Evolutionary conservation across 2,329 filamentous ascomycete genomes (phyloP).

Genomic region (Alternaria rosae): DNA sequence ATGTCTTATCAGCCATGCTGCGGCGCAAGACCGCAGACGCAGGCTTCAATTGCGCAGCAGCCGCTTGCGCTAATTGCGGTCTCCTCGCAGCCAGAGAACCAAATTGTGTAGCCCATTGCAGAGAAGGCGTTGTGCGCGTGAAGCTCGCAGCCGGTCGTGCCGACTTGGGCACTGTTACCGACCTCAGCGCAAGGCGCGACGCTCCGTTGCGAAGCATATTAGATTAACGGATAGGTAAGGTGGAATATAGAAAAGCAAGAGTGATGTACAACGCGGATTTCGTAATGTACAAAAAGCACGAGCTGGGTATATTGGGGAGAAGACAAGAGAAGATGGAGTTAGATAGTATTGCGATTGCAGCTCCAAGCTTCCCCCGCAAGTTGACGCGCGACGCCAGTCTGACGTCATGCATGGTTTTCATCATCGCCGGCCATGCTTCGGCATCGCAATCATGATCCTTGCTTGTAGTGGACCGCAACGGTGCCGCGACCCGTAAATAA

Average conservation of each 20-base stretch:
- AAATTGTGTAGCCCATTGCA: conserved; percentile 53
- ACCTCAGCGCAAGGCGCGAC: conserved; percentile 51
- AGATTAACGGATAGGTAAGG: background rate
- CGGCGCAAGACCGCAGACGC: conserved; percentile 51
- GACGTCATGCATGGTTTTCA: conserved; percentile 14
- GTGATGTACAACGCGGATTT: background rate
- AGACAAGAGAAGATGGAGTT: background rate
- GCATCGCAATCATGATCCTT: conserved; percentile 5
- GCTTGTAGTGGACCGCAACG: conserved; percentile 4
- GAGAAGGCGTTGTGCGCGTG: conserved; percentile 24
- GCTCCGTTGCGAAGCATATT: conserved; percentile 56
- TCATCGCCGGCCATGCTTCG: conserved; percentile 15
- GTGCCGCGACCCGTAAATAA: conserved; percentile 9
- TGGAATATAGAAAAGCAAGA: background rate
- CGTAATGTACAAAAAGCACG: background rate
- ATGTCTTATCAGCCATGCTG: conserved; percentile 47
- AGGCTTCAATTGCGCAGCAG: conserved; percentile 37
- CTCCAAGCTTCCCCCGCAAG: conserved; percentile 12
- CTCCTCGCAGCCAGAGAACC: conserved; percentile 49
- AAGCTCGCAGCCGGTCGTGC: conserved; percentile 40
- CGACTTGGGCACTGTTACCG: conserved; percentile 40
- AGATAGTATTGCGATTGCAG: conserved; percentile 1
- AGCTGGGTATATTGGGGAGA: conserved; percentile 15
- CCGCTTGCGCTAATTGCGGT: conserved; percentile 31
- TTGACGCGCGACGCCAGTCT: conserved; percentile 15